These are phyloP conservation scores for Trichoderma sp. DNA, from an alignment of 2,329 filamentous ascomycete species.

Conservation along the genomic window DNA sequence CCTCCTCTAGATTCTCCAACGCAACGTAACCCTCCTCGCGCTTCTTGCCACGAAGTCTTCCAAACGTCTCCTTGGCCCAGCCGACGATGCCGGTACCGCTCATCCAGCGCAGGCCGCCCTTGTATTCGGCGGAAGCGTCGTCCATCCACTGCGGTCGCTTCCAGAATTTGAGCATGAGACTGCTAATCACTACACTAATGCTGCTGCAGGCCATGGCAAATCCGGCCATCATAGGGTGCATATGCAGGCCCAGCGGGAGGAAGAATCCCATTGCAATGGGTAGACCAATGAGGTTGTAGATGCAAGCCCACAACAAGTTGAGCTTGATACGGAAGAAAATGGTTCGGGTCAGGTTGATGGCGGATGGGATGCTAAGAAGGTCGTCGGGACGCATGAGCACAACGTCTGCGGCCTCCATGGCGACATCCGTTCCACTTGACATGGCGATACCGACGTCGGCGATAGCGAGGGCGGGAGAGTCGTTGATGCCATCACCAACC, in stretches of 20 bases:
- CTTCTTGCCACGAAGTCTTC: constrained; percentile 38
- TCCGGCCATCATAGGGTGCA: constrained; percentile 92
- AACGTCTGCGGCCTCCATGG: constrained; percentile 94
- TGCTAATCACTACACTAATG: constrained; percentile 84
- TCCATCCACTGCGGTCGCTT: constrained; percentile 83
- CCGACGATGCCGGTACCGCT: constrained; percentile 44
- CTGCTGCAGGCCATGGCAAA: constrained; percentile 90
- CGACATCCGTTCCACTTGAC: constrained; percentile 88
- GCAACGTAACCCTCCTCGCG: constrained; percentile 60
- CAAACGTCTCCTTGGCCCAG: constrained; percentile 42
- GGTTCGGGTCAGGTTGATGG: constrained; percentile 73
- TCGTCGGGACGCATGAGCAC: constrained; percentile 93
- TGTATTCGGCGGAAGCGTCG: constrained; percentile 61
- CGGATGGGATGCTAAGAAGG: constrained; percentile 87
- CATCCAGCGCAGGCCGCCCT: constrained; percentile 46
- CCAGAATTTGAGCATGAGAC: constrained; percentile 84
- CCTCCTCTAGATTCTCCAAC: constrained; percentile 54
- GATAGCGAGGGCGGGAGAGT: constrained; percentile 90
- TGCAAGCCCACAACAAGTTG: constrained; percentile 87
- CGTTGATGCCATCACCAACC: constrained; percentile 98
- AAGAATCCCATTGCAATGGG: constrained; percentile 98
- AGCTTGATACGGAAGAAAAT: constrained; percentile 94
- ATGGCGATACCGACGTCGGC: constrained; percentile 93
- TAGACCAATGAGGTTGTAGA: constrained; percentile 88
- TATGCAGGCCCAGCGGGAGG: constrained; percentile 79